Evolutionary conservation across 2,329 filamentous ascomycete species (phyloP).

Genomic region (Epicoccum nigrum): DNA sequence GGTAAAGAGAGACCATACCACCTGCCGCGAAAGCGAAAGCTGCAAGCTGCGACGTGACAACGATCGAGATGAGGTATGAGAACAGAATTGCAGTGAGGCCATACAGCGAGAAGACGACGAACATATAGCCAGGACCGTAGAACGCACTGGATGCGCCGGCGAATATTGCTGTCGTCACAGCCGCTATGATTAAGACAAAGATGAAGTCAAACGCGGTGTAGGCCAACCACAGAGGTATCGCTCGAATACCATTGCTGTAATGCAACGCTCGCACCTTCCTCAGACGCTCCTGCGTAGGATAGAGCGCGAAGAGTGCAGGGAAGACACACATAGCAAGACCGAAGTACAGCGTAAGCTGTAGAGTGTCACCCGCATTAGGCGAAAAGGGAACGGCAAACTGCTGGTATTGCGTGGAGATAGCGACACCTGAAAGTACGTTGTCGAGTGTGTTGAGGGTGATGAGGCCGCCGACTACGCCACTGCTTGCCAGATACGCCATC

Average conservation of each 20-base stretch:
- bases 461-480: slow-evolving; percentile 69
- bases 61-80: slow-evolving; percentile 81
- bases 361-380: slow-evolving; percentile 70
- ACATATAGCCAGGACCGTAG: slow-evolving; percentile 82
- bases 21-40: slow-evolving; percentile 84
- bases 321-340: slow-evolving; percentile 77
- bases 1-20: slow-evolving; percentile 65
- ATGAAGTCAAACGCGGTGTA: slow-evolving; percentile 82
- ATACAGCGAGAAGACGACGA: slow-evolving; percentile 80
- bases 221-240: slow-evolving; percentile 82
- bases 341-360: slow-evolving; percentile 84
- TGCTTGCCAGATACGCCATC: slow-evolving; percentile 73
- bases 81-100: slow-evolving; percentile 77
- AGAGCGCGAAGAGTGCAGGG: slow-evolving; percentile 86
- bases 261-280: slow-evolving; percentile 81
- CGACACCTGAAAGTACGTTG: slow-evolving; percentile 71
- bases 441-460: slow-evolving; percentile 89
- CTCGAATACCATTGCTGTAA: slow-evolving; percentile 88
- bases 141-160: slow-evolving; percentile 68
- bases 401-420: slow-evolving; percentile 74
- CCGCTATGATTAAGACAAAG: slow-evolving; percentile 71
- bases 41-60: slow-evolving; percentile 77
- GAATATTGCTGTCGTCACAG: slow-evolving; percentile 72
- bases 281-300: slow-evolving; percentile 83
- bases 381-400: slow-evolving; percentile 77